These are phyloP conservation scores for Lachancea thermotolerans DNA, from an alignment of 805 yeast genomes.

Conservation along the genomic window DNA sequence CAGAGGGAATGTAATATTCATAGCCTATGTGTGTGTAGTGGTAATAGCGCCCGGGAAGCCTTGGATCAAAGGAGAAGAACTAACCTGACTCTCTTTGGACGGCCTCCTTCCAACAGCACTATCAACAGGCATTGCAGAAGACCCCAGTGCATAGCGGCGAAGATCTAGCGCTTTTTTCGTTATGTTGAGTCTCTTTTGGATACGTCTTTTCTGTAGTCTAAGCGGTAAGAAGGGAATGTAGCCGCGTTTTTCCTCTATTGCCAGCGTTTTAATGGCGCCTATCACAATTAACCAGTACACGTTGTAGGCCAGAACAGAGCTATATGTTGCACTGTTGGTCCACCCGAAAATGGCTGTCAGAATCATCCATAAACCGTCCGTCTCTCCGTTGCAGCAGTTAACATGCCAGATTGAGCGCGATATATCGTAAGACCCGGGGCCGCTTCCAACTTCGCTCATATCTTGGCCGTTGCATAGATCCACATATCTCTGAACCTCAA, in stretches of 20 bases:
- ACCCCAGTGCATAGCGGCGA: not conserved
- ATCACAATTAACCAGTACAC: slow-evolving; percentile 57
- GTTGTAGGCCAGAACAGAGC: slow-evolving; percentile 69
- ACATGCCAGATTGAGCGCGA: slow-evolving; percentile 84
- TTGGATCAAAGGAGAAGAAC: slow-evolving; percentile 5
- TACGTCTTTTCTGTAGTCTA: slow-evolving; percentile 49
- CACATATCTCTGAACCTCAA: slow-evolving; percentile 73
- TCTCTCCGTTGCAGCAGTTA: slow-evolving; percentile 87
- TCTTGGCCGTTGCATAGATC: slow-evolving; percentile 73
- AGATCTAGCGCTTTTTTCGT: slow-evolving; percentile 26
- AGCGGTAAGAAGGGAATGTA: slow-evolving; percentile 56
- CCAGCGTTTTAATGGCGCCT: slow-evolving; percentile 39
- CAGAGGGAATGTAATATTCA: not conserved
- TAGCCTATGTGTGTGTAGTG: not conserved
- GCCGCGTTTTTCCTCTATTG: slow-evolving; percentile 51
- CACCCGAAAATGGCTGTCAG: slow-evolving; percentile 85
- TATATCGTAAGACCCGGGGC: slow-evolving; percentile 89
- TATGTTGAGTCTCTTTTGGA: slow-evolving; percentile 34
- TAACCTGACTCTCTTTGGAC: slow-evolving; percentile 7
- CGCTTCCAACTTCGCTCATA: slow-evolving; percentile 81
- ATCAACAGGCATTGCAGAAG: not conserved
- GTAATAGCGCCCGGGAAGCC: not conserved
- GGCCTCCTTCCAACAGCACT: slow-evolving; percentile 1
- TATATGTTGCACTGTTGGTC: slow-evolving; percentile 91
- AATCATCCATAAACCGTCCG: slow-evolving; percentile 91